phyloP scores from a whole-genome alignment of 441 rosid species.

The Erysimum cheiri region DNA sequence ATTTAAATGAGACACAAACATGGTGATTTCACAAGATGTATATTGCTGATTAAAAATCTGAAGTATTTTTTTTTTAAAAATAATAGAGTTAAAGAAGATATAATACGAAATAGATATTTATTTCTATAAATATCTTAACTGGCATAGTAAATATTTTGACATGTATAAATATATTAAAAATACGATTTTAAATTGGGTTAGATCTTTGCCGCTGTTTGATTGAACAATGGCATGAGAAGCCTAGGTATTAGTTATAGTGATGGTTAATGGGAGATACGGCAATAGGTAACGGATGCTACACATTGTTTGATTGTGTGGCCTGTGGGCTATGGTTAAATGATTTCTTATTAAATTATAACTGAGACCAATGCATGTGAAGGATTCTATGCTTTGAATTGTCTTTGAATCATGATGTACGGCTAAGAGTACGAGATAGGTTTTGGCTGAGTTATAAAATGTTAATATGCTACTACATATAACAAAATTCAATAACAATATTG shows the following conservation, averaged over 20 bases:
- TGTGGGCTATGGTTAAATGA: too few relatives aligned
- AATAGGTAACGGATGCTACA: background rate
- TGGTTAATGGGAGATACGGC: background rate
- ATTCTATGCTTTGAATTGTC: background rate
- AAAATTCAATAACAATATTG: background rate
- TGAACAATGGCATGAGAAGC: background rate
- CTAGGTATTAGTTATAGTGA: too few relatives aligned
- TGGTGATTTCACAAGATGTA: background rate
- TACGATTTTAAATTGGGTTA: too few relatives aligned
- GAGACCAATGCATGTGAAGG: background rate
- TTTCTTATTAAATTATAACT: too few relatives aligned
- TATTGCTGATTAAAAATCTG: background rate
- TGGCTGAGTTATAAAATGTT: background rate
- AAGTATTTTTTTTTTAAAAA: too few relatives aligned
- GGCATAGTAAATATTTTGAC: too few relatives aligned
- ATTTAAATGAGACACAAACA: conserved; percentile 5
- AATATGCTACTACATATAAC: too few relatives aligned
- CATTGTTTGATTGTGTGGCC: too few relatives aligned
- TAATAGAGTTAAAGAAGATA: too few relatives aligned
- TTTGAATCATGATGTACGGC: background rate
- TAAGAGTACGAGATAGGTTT: background rate
- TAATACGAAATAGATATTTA: too few relatives aligned
- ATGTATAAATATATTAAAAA: too few relatives aligned
- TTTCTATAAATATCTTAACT: too few relatives aligned
- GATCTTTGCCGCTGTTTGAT: background rate